Evolutionary conservation across 208 protist species (phyloP), one percentile per base, ranked within the genome.

Genomic region (Wallacemonas sp.): DNA sequence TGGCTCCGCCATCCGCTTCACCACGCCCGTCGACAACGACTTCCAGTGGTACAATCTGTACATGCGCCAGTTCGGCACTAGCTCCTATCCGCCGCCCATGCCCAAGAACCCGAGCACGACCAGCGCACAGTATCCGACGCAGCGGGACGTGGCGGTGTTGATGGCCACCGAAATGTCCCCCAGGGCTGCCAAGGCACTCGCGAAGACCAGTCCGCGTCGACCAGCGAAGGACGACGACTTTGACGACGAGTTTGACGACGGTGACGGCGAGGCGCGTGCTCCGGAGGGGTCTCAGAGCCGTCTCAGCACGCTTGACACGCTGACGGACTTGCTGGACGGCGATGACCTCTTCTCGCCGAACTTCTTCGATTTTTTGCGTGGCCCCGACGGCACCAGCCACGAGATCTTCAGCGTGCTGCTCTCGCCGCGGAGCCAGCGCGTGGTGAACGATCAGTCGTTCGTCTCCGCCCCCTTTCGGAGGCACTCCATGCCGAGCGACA

Each of bases 1-100:
- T 0, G 0, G 3, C 22, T 20, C 32, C 16, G 31, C 7, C 12
- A 25, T 68, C 2, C 50, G 41, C 3, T 91, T 92, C 46, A 61
- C 50, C 18, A 65, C 73, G 18, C 82, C 84, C 4, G 63, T 81
- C 32, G 31, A 74, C 26, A 95, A 92, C 70, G 89, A 91, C 61
- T 95, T 89, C 50, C 89, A 95, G 55, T 95, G 89, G 86, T 71
- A 78, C 29, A 95, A 95, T 42, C 54, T 95, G 14, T 95, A 95
- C 65, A 31, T 87, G 33, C 83, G 82, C 33, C 57, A 88, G 76
- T 91, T 81, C 49, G 85, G 86, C 26, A 52, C 70, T 39, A 89
- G 84, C 72, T 87, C 84, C 25, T 95, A 95, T 54, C 64, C 84
- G 5, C 89, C 89, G 7, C 89, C 86, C 14, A 77, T 91, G 52